These are phyloP conservation scores for Oxalis stricta DNA, from an alignment of 441 rosid species.

Conservation along the genomic window DNA sequence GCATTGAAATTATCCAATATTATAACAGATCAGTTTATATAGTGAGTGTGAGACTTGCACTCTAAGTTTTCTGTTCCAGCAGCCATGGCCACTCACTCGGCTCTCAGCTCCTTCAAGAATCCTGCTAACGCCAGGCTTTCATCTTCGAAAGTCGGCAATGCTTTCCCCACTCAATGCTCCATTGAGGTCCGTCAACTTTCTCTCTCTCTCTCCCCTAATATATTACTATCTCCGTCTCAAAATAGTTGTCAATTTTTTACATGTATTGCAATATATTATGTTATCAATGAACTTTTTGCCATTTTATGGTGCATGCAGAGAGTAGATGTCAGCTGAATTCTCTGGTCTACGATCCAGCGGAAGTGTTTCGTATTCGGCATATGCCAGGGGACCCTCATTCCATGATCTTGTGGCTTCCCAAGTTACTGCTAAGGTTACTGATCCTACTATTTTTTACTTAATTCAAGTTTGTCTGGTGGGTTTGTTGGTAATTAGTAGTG, in stretches of 20 bases:
- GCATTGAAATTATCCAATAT: not conserved
- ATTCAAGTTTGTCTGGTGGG: no score
- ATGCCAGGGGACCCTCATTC: conserved; percentile 43
- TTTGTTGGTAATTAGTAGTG: no score
- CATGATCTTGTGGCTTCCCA: conserved; percentile 60
- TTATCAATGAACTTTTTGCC: not conserved
- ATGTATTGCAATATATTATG: not conserved
- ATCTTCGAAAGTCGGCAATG: conserved; percentile 37
- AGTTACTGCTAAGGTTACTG: conserved; percentile 48
- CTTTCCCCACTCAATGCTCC: conserved; percentile 66
- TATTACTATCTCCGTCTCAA: not conserved
- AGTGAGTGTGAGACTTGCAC: conserved; percentile 8
- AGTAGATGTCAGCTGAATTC: conserved; percentile 60
- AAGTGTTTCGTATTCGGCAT: conserved; percentile 22
- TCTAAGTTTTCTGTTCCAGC: conserved; percentile 17
- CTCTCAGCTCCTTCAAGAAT: conserved; percentile 79
- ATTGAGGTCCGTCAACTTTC: conserved; percentile 37
- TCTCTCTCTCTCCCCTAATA: not conserved
- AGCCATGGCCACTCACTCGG: conserved; percentile 86
- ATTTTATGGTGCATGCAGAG: conserved; percentile 41
- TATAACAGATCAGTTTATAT: no score
- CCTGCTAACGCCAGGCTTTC: conserved; percentile 50
- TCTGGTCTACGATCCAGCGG: conserved; percentile 57
- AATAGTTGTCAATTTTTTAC: not conserved
- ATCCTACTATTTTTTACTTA: not conserved